A percentile compares a stretch with the other conserved stretches of the same genome.
Evolutionary conservation across 768 basidiomycete genomes (phyloP).

Genomic region (Termitomyces sp.): DNA sequence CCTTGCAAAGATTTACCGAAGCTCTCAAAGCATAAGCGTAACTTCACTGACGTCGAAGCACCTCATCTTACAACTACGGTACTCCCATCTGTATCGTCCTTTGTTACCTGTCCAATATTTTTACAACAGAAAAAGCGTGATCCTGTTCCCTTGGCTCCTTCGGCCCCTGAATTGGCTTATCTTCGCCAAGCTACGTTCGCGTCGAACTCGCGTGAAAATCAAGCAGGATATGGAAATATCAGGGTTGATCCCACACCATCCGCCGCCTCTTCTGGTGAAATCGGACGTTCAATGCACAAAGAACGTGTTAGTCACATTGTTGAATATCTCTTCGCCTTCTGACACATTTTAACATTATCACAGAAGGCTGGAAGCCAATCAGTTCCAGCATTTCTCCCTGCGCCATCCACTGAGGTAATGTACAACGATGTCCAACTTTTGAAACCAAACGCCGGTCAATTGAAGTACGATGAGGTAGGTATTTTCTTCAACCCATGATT

Average conservation of each 20-base stretch:
- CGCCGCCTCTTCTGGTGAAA: constrained; percentile 1
- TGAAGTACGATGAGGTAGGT: constrained; percentile 1
- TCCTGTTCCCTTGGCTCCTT: not conserved
- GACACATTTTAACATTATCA: not conserved
- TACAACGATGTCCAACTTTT: not conserved
- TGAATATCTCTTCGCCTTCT: not conserved
- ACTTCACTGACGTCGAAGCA: constrained; percentile 34
- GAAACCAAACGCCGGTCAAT: not conserved
- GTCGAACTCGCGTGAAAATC: constrained; percentile 10
- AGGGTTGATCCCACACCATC: constrained; percentile 10
- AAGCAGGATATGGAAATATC: constrained; percentile 3
- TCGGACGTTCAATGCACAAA: not conserved
- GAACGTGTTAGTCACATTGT: not conserved
- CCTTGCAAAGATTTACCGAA: constrained; percentile 14
- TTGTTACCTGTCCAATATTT: not conserved
- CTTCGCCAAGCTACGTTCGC: constrained; percentile 3
- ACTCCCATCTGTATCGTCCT: not conserved
- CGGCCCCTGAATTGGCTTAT: constrained; percentile 1
- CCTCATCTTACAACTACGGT: constrained; percentile 8
- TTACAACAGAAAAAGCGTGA: not conserved
- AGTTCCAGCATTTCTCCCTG: not conserved
- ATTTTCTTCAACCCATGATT: not conserved
- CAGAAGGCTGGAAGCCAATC: not conserved
- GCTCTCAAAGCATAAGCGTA: constrained; percentile 27
- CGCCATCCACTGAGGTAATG: not conserved